phyloP scores from a whole-genome alignment of 2,329 filamentous ascomycete species.

The Emergomyces pasteurianus region DNA sequence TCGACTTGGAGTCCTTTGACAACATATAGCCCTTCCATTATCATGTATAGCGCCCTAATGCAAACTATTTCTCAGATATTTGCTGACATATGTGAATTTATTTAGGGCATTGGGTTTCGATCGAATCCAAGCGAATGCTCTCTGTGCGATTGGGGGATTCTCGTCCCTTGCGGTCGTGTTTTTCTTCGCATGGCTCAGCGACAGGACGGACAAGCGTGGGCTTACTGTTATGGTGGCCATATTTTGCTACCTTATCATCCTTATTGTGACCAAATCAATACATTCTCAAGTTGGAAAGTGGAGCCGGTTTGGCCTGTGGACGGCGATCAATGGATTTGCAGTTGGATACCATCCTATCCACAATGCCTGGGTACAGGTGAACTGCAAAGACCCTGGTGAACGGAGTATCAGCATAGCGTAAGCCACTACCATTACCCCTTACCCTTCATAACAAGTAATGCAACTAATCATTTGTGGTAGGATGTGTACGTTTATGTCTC shows the following conservation, averaged over 20 bases:
- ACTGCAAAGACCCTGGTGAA: constrained; percentile 37
- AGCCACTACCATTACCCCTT: constrained; percentile 10
- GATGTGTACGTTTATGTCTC: constrained; percentile 1
- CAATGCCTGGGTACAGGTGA: constrained; percentile 43
- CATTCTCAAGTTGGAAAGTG: constrained; percentile 38
- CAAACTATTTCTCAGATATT: neutral
- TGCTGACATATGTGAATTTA: constrained; percentile 16
- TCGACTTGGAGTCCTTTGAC: constrained; percentile 42
- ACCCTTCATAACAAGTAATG: neutral
- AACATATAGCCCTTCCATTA: constrained; percentile 40
- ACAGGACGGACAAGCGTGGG: constrained; percentile 35
- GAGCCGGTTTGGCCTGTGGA: constrained; percentile 42
- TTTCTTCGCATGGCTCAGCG: constrained; percentile 38
- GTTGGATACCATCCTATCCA: constrained; percentile 44
- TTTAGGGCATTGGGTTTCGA: constrained; percentile 30
- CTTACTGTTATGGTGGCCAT: constrained; percentile 35
- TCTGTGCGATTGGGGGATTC: constrained; percentile 31
- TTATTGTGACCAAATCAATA: constrained; percentile 31
- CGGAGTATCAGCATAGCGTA: constrained; percentile 40
- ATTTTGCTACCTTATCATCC: constrained; percentile 32
- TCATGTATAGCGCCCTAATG: constrained; percentile 19
- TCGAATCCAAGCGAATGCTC: constrained; percentile 36
- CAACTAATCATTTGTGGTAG: neutral
- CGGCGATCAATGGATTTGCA: constrained; percentile 38
- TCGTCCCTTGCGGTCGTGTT: constrained; percentile 39